A percentile compares a stretch with the other conserved stretches of the same genome.
These are phyloP conservation scores for Apiotrichum veenhuisii DNA, from an alignment of 1,284 basidiomycete genomes.

Conservation along the genomic window DNA sequence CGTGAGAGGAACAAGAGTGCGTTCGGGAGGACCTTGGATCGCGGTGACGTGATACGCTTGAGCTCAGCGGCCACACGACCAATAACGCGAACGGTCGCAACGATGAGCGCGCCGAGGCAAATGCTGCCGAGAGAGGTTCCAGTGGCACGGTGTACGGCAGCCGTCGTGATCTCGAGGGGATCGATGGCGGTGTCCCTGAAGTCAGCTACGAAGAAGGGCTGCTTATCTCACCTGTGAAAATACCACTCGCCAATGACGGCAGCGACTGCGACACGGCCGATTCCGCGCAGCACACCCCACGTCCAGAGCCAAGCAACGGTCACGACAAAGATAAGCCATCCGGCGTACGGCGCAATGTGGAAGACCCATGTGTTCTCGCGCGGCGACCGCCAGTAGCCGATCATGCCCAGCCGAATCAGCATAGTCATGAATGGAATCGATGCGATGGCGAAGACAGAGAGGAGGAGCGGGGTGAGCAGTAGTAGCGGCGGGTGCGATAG, in stretches of 20 bases:
- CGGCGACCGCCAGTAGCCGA: slow-evolving; percentile 59
- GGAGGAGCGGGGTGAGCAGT: slow-evolving; percentile 70
- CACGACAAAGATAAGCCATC: slow-evolving; percentile 70
- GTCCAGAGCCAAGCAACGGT: slow-evolving; percentile 80
- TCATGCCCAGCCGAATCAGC: slow-evolving; percentile 72
- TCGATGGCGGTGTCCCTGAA: slow-evolving; percentile 52
- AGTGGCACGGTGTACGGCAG: slow-evolving; percentile 71
- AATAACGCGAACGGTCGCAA: slow-evolving; percentile 60
- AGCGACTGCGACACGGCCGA: slow-evolving; percentile 71
- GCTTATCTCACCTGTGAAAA: slow-evolving; percentile 64
- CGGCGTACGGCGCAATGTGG: slow-evolving; percentile 73
- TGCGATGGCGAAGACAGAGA: slow-evolving; percentile 65
- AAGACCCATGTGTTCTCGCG: slow-evolving; percentile 57
- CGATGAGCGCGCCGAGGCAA: slow-evolving; percentile 68
- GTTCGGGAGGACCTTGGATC: slow-evolving; percentile 35
- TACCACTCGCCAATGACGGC: slow-evolving; percentile 90
- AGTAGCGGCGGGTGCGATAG: slow-evolving; percentile 75
- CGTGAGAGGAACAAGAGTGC: slow-evolving; percentile 51
- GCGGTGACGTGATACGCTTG: slow-evolving; percentile 35
- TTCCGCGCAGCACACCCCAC: slow-evolving; percentile 79
- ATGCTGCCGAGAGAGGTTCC: slow-evolving; percentile 77
- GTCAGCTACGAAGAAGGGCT: slow-evolving; percentile 3
- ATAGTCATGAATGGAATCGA: slow-evolving; percentile 83
- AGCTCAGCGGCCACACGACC: slow-evolving; percentile 41
- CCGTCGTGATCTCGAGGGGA: slow-evolving; percentile 61